Base-by-base conservation (phyloP, 2,329 filamentous ascomycete genomes). In the Piedraia hortae region DNA sequence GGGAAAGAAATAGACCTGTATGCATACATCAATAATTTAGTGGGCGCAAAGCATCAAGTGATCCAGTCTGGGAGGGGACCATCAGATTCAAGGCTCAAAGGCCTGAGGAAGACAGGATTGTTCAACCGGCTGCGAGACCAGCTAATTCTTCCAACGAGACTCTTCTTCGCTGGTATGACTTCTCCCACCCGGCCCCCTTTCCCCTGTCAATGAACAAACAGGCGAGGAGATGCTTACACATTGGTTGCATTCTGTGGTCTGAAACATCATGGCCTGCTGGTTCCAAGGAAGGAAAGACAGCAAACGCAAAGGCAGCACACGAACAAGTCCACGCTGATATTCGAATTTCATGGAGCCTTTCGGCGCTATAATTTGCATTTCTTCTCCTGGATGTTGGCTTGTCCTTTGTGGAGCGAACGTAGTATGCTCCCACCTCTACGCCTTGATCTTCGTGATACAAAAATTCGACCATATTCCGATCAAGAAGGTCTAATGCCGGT, bases 221-320 rank as follows among this genome's bases (percentile, higher is more conserved):
- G 1, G 82, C 82, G 9, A 93, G 56, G 4, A 93, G 45, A 45
- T 97, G 82, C 47, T 91, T 91, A 43, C 82, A 97, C 46, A 73
- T 34, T 17, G 16, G 10, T 17, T 17, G 16, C 16, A 10, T 17
- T 17, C 16, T 7, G 16, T 17, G n/a, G n/a, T n/a, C n/a, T n/a
- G n/a, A n/a, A n/a, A n/a, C n/a, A n/a, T n/a, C 10, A 7, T 17
- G 16, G 7, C 16, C 7, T 10, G 16, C 10, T 17, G 7, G 7
- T 4, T n/a, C 10, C 4, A 12, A 15, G 11, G 18, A 42, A 2
- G 49, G 42, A 33, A 78, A 80, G 2, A 68, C 60, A 10, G 67
- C 54, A 29, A 88, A 67, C 0, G 69, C 58, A 43, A 93, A 93
- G 1, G 65, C 67, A 3, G 78, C 70, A 48, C 85, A 97, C 1